phyloP scores from a whole-genome alignment of 257 asterid species.

The Nicotiana obtusifolia region DNA sequence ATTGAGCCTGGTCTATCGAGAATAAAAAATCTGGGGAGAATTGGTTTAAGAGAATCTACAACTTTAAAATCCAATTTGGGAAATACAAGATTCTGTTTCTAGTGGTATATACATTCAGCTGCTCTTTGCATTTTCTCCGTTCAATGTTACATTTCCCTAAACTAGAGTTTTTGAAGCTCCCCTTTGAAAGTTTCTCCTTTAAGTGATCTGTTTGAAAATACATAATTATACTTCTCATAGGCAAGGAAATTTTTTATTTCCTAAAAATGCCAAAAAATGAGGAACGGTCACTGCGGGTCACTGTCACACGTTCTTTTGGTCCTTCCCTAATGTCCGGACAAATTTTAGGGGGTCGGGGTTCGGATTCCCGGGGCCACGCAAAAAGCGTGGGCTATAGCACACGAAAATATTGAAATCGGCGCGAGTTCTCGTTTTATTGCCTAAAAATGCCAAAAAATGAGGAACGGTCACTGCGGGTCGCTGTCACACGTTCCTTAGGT shows the following conservation, averaged over 20 bases:
- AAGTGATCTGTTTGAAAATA: neutral
- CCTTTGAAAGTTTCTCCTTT: neutral
- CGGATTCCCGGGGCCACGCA: too few species aligned
- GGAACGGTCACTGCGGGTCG: too few species aligned
- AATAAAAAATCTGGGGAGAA: neutral
- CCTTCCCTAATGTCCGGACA: too few species aligned
- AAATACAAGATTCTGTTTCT: neutral
- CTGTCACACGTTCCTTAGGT: too few species aligned
- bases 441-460: too few species aligned
- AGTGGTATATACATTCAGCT: neutral
- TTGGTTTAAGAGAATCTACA: neutral
- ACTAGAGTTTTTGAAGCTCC: neutral
- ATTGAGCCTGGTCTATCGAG: neutral
- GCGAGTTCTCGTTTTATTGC: too few species aligned
- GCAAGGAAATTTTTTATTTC: neutral
- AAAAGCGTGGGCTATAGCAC: too few species aligned
- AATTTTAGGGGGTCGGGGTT: too few species aligned
- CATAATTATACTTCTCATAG: neutral
- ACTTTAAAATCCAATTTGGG: neutral
- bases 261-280: too few species aligned
- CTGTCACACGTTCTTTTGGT: too few species aligned
- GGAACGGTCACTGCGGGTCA: too few species aligned
- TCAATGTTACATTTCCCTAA: neutral
- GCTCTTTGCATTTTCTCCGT: neutral
- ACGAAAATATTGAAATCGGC: too few species aligned